Evolutionary conservation across 805 yeast species (phyloP), one percentile per base, ranked within the genome.

Genomic region (Saccharomycopsis malanga): DNA sequence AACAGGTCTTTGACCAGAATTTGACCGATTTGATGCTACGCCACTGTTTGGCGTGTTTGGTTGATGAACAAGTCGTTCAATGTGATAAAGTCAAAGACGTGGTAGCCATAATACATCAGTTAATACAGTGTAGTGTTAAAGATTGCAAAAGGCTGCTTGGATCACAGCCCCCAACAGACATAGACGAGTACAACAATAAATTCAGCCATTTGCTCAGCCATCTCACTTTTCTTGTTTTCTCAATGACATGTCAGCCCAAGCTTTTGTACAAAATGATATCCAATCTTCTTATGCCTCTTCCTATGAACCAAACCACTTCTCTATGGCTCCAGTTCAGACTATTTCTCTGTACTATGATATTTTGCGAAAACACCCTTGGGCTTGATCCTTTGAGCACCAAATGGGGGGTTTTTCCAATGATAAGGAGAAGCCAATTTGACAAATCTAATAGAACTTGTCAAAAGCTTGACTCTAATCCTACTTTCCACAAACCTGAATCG

Each of bases 201-300:
- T 12, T 27, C 12, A 9, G 12, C 30, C 30, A 27, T 27, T 27
- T 12, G 17, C 15, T 38, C 18, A 6, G 15, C 10, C 12, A 41
- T 18, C 12, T 41, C 14, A 17, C 29, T 25, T 20, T 27, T 4
- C 25, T 29, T 14, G 30, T 2, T 7, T 7, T 34, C 25, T 34
- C 39, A 4, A 17, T 42, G 12, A 43, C 46, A 18, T 9, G 7
- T 10, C 17, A 25, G 7, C 41, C 41, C 14, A 43, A 23, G 34
- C 6, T 43, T 4, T 35, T 43, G 22, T 43, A 35, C 18, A 18
- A 43, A 18, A 12, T 43, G 18, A 35, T 39, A 14, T 15, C 14
- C n/a, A 27, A 18, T 2, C 15, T 43, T 9, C 27, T 43, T 27
- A 42, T 37, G 5, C 2, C 41, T 7, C 7, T 14, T 12, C 24